Conservation (phyloP, 352 stramenopile species). For the Phytophthora litchii region DNA sequence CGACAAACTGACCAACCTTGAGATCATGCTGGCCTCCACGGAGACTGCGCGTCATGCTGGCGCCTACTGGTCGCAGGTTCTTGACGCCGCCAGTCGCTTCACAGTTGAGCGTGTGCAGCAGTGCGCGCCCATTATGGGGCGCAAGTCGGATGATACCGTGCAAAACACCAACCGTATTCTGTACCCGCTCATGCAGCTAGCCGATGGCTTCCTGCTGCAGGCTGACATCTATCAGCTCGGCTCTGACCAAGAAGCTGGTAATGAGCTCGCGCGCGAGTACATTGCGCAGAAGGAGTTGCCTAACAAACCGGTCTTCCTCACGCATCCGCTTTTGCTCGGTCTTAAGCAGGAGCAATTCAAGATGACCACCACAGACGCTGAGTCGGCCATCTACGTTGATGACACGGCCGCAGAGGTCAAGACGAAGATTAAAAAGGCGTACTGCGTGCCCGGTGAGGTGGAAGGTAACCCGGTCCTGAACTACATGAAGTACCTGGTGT, state of each 20-base stretch:
- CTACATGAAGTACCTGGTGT: slow-evolving; percentile 97
- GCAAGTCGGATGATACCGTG: slow-evolving; percentile 78
- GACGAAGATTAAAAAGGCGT: slow-evolving; percentile 99
- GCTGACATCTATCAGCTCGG: slow-evolving; percentile 99
- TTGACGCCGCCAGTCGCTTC: slow-evolving; percentile 91
- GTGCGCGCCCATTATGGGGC: slow-evolving; percentile 99
- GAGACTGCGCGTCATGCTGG: slow-evolving; percentile 90
- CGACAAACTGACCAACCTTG: slow-evolving; percentile 89
- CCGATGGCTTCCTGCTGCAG: slow-evolving; percentile 98
- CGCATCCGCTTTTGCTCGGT: slow-evolving; percentile 97
- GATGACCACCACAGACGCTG: slow-evolving; percentile 99
- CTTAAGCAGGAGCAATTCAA: slow-evolving; percentile 99
- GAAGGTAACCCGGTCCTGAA: slow-evolving; percentile 95
- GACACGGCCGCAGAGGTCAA: slow-evolving; percentile 94
- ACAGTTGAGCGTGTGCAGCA: slow-evolving; percentile 95
- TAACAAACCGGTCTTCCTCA: slow-evolving; percentile 92
- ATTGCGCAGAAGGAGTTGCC: slow-evolving; percentile 87
- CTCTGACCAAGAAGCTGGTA: slow-evolving; percentile 96
- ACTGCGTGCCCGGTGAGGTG: slow-evolving; percentile 92
- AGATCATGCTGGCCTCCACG: slow-evolving; percentile 98
- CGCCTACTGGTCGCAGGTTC: slow-evolving; percentile 93
- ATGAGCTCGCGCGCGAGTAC: slow-evolving; percentile 98
- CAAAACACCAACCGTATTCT: slow-evolving; percentile 95
- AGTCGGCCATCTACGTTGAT: slow-evolving; percentile 99
- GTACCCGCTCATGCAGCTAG: slow-evolving; percentile 98